phyloP scores from a whole-genome alignment of 176 grass and related monocot genomes.

The Ampelocalamus luodianensis region DNA sequence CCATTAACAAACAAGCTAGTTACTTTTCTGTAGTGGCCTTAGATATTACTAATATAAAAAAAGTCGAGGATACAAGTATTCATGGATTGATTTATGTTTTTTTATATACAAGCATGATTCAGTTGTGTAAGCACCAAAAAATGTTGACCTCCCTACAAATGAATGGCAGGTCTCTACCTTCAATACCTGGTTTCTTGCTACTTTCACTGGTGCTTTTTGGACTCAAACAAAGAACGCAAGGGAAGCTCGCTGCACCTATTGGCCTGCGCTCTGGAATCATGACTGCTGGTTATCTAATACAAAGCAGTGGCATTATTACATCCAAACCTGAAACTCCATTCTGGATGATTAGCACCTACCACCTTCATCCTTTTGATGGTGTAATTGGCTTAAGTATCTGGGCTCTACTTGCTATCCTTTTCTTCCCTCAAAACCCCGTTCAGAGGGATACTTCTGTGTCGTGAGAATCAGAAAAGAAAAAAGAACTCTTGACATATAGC shows the following conservation, averaged over 20 bases:
- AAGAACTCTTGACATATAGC: neutral
- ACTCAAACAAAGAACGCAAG: constrained; percentile 73
- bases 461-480: constrained; percentile 21
- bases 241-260: constrained; percentile 83
- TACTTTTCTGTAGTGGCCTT: constrained; percentile 14
- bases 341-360: constrained; percentile 68
- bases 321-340: constrained; percentile 62
- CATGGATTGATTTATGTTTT: neutral
- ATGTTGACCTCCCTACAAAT: constrained; percentile 33
- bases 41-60: neutral
- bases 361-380: constrained; percentile 84
- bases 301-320: constrained; percentile 61
- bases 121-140: constrained; percentile 7
- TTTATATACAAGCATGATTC: constrained; percentile 15
- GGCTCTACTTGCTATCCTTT: constrained; percentile 69
- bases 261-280: constrained; percentile 87
- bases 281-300: constrained; percentile 74
- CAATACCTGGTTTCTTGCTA: constrained; percentile 79
- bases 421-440: constrained; percentile 69
- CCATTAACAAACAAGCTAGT: constrained; percentile 21
- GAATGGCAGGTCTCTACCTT: constrained; percentile 79
- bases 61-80: neutral
- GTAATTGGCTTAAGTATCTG: constrained; percentile 72
- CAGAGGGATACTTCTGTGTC: constrained; percentile 53
- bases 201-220: constrained; percentile 85